phyloP scores from a whole-genome alignment of 495 filamentous ascomycete species.

The Aspergillus funiculosus region DNA sequence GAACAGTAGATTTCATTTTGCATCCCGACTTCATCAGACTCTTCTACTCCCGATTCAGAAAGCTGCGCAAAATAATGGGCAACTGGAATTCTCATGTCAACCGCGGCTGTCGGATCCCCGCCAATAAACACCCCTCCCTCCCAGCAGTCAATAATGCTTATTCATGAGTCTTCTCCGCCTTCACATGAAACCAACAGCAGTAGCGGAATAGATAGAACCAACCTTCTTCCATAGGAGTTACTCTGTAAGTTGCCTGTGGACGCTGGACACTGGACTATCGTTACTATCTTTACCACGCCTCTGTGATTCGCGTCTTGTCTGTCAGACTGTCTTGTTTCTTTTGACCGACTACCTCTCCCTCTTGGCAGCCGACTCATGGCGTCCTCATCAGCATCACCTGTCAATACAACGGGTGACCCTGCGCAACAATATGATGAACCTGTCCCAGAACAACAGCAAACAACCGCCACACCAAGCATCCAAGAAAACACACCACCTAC shows the following conservation, averaged over 20 bases:
- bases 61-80: too few species aligned
- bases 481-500: background rate
- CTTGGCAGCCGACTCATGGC: constrained; percentile 12
- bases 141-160: too few species aligned
- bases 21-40: too few species aligned
- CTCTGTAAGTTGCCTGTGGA: background rate
- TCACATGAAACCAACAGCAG: constrained; percentile 7
- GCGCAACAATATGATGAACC: background rate
- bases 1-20: too few species aligned
- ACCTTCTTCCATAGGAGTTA: background rate
- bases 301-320: constrained; percentile 8
- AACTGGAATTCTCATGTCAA: too few species aligned
- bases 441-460: constrained; percentile 1
- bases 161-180: constrained; percentile 5
- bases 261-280: background rate
- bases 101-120: constrained; percentile 11
- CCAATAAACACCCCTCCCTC: background rate
- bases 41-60: too few species aligned
- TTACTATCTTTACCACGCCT: background rate
- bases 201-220: constrained; percentile 2
- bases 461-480: constrained; percentile 2
- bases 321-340: too few species aligned
- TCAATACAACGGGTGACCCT: background rate
- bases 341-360: background rate
- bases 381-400: constrained; percentile 14